Conservation (phyloP, 192 early-diverging fungal species). For the Umbelopsis sp. region DNA sequence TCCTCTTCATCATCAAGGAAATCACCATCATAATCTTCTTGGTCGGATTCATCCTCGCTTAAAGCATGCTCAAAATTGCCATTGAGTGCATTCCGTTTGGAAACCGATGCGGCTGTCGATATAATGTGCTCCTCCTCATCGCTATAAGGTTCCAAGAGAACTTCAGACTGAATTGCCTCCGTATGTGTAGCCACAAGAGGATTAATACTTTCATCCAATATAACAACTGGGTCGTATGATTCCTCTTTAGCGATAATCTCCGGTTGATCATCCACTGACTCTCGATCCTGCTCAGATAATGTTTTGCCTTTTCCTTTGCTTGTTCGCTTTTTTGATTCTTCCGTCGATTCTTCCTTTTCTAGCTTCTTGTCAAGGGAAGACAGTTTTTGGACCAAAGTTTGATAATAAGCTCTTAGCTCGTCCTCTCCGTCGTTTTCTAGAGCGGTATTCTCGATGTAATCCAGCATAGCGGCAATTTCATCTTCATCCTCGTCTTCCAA, state of each 20-base stretch:
- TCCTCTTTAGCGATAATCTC: no score
- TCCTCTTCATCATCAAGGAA: background rate
- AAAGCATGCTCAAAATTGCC: slow-evolving; percentile 6
- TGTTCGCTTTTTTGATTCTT: background rate
- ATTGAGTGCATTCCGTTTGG: background rate
- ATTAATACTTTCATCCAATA: no score
- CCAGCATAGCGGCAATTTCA: slow-evolving; percentile 23
- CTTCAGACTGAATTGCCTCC: background rate
- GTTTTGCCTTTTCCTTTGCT: background rate
- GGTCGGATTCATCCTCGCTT: background rate
- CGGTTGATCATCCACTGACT: no score
- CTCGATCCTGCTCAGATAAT: background rate
- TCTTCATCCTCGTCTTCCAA: slow-evolving; percentile 17
- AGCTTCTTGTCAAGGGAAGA: background rate
- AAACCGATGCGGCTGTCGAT: background rate
- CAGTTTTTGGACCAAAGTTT: slow-evolving; percentile 3
- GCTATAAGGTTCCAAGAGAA: background rate
- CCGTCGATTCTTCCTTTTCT: background rate
- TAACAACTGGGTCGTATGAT: no score
- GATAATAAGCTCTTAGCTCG: slow-evolving; percentile 12
- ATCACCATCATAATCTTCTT: background rate
- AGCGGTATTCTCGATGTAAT: slow-evolving; percentile 32
- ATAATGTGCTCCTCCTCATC: background rate
- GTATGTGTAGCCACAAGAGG: background rate
- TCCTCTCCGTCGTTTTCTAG: slow-evolving; percentile 16